These are phyloP conservation scores for Spergularia azorica DNA, from an alignment of 179 eudicot genomes.

Conservation along the genomic window DNA sequence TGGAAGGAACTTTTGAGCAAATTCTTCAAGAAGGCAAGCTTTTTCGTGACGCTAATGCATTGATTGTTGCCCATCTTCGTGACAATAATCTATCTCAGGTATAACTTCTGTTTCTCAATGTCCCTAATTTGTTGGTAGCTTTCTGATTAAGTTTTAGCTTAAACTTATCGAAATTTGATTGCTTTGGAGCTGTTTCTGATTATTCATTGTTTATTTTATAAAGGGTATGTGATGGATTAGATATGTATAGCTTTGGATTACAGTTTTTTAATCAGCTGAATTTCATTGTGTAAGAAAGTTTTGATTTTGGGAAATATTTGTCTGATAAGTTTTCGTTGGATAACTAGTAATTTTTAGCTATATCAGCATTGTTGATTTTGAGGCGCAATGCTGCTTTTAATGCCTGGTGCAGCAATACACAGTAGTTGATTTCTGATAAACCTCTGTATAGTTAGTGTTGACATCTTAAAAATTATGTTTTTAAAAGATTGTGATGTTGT, in stretches of 20 bases:
- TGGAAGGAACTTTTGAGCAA: slow-evolving; percentile 61
- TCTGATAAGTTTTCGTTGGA: neutral
- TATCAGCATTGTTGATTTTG: neutral
- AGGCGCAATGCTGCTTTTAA: neutral
- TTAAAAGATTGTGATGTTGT: neutral
- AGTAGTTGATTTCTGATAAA: neutral
- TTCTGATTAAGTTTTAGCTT: neutral
- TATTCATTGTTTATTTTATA: neutral
- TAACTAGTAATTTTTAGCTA: neutral
- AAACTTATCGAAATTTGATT: neutral
- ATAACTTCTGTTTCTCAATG: neutral
- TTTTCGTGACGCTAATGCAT: slow-evolving; percentile 59
- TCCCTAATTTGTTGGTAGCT: neutral
- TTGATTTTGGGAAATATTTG: neutral
- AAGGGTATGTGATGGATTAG: neutral
- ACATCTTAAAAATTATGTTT: neutral
- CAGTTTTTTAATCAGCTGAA: neutral
- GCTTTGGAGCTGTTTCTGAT: neutral
- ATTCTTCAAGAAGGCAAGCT: slow-evolving; percentile 72
- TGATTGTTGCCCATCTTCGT: slow-evolving; percentile 83
- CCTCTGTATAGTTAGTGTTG: too few species aligned
- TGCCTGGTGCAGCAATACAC: neutral
- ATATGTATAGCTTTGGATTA: neutral
- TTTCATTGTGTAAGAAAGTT: neutral
- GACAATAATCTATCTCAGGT: slow-evolving; percentile 77